phyloP scores from a whole-genome alignment of 78 protist genomes.

The Chrysochromulina tobinii region DNA sequence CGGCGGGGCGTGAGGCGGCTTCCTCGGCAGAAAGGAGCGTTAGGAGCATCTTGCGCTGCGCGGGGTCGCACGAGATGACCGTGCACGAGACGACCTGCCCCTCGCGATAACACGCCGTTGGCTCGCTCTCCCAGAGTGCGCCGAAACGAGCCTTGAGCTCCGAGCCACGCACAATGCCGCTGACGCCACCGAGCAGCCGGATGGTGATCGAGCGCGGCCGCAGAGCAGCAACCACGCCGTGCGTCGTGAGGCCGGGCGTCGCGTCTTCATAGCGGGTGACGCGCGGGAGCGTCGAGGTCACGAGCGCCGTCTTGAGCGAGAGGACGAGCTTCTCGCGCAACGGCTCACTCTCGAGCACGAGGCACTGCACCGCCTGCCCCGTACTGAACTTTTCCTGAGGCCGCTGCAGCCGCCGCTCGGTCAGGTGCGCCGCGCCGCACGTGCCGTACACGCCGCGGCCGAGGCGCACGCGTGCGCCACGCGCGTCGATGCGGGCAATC shows the following conservation, averaged over 20 bases:
- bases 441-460: neutral
- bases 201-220: neutral
- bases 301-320: slow-evolving; percentile 30
- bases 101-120: neutral
- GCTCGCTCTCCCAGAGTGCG: neutral
- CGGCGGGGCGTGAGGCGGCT: neutral
- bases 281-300: slow-evolving; percentile 12
- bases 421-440: neutral
- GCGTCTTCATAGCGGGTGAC: neutral
- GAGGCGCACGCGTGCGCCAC: slow-evolving; percentile 21
- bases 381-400: neutral
- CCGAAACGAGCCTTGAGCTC: slow-evolving; percentile 13
- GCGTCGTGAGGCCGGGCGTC: neutral
- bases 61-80: neutral
- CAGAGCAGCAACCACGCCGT: neutral
- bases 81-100: neutral
- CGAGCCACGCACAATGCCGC: neutral
- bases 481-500: neutral
- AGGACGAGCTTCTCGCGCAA: neutral
- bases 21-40: neutral
- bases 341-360: neutral
- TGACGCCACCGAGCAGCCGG: neutral
- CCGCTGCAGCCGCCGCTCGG: neutral
- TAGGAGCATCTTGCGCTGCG: neutral
- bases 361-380: neutral